Evolutionary conservation across 2,329 filamentous ascomycete species (phyloP), one percentile per base, ranked within the genome.

Genomic region (Sordariomycetes sp.): DNA sequence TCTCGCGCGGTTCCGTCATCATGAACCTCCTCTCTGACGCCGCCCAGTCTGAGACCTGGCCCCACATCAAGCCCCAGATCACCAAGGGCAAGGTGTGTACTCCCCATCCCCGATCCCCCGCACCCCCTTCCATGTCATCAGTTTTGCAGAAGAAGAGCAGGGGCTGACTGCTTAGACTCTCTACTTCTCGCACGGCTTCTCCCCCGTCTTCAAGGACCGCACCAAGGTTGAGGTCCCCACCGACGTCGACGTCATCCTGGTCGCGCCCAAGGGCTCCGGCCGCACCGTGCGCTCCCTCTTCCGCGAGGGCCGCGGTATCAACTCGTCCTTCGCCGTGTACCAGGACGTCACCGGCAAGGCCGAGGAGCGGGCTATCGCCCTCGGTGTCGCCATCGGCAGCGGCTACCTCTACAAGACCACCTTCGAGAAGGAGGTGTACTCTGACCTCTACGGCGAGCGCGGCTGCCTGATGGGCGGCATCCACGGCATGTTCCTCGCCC

Each of bases 161-260:
- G 54, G 16, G 22, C 43, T 56, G 11, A 43, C 20, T 43, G 11
- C 22, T 16, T 64, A 94, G 93, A 99, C 94, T 62, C 90, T 99
- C 68, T 99, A 99, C 88, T 99, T 99, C 86, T 97, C 94, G 68
- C 94, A 99, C 86, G 94, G 94, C 72, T 99, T 99, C 89, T 97
- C 94, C 63, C 94, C 94, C 73, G 92, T 99, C 78, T 99, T 99
- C 90, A 97, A 97, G 84, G 88, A 96, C 76, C 87, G 94, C 73
- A 99, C 94, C 84, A 96, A 97, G 79, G 94, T 99, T 73, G 94
- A 99, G 63, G 90, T 97, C 63, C 94, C 94, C 77, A 84, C 75
- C 66, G 89, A 97, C 79, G 89, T 99, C 73, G 94, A 99, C 76
- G 94, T 99, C 76, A 99, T 99, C 83, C 93, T 99, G 73, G 92